Conservation (phyloP, 148 eudicot genomes). For the Chenopodium formosanum region DNA sequence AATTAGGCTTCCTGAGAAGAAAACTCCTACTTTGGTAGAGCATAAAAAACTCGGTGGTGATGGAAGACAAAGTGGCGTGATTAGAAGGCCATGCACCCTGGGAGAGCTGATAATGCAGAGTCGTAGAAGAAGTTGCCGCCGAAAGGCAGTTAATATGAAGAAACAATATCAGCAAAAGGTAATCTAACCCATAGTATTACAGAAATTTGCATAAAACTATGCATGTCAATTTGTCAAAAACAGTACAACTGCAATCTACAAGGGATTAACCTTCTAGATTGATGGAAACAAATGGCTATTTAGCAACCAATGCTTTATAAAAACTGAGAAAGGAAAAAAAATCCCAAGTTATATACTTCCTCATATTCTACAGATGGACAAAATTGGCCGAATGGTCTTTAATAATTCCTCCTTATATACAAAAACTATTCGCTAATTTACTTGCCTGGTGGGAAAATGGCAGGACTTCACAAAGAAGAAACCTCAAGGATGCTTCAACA, state of each 20-base stretch:
- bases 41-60: conserved; percentile 27
- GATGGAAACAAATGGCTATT: not conserved
- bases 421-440: not conserved
- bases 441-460: conserved; percentile 29
- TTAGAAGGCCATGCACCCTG: conserved; percentile 61
- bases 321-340: not conserved
- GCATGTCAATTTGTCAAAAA: not conserved
- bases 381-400: not conserved
- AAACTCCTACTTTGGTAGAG: conserved; percentile 20
- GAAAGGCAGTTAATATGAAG: conserved; percentile 48
- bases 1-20: conserved; percentile 6
- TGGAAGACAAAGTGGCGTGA: conserved; percentile 34
- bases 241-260: not conserved
- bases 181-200: not conserved
- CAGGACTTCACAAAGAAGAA: conserved; percentile 56
- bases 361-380: not conserved
- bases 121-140: conserved; percentile 56
- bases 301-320: not conserved
- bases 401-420: not conserved
- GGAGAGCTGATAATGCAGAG: conserved; percentile 91
- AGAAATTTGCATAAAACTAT: not conserved
- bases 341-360: not conserved
- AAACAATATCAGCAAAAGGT: conserved; percentile 48
- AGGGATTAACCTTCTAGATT: not conserved
- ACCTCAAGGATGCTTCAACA: conserved; percentile 52